Conservation (phyloP, 768 basidiomycete species). For the Tricholoma hemisulphureum region DNA sequence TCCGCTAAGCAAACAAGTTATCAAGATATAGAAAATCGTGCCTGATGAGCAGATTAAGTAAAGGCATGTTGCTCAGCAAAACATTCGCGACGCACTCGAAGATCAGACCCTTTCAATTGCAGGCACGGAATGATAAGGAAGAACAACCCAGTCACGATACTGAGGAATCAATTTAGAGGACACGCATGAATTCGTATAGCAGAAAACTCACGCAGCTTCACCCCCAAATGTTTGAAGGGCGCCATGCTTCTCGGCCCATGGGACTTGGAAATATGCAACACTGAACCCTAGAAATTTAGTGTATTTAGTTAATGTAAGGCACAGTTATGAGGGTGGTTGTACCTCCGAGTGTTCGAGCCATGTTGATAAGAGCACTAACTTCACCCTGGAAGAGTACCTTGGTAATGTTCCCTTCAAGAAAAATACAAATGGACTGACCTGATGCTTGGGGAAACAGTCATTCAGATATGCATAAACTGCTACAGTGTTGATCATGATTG, state of each 20-base stretch:
- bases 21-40: conserved; percentile 2
- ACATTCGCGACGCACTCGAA: conserved; percentile 41
- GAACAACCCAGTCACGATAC: conserved; percentile 51
- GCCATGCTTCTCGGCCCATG: conserved; percentile 60
- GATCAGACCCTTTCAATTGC: conserved; percentile 44
- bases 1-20: too few species aligned
- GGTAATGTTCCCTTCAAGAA: neutral
- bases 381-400: conserved; percentile 43
- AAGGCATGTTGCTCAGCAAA: too few species aligned
- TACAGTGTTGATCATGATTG: conserved; percentile 60
- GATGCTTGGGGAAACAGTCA: conserved; percentile 29
- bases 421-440: conserved; percentile 17
- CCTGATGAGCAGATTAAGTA: neutral
- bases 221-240: conserved; percentile 61
- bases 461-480: conserved; percentile 50
- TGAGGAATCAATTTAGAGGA: conserved; percentile 12
- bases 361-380: conserved; percentile 59
- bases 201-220: conserved; percentile 53
- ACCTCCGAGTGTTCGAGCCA: conserved; percentile 54
- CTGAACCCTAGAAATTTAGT: conserved; percentile 42
- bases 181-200: neutral
- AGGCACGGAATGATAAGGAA: conserved; percentile 49
- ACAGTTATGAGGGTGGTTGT: neutral
- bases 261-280: conserved; percentile 66
- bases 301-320: neutral